Conservation (phyloP, 306 rosid genomes). For the Malus sieversii region DNA sequence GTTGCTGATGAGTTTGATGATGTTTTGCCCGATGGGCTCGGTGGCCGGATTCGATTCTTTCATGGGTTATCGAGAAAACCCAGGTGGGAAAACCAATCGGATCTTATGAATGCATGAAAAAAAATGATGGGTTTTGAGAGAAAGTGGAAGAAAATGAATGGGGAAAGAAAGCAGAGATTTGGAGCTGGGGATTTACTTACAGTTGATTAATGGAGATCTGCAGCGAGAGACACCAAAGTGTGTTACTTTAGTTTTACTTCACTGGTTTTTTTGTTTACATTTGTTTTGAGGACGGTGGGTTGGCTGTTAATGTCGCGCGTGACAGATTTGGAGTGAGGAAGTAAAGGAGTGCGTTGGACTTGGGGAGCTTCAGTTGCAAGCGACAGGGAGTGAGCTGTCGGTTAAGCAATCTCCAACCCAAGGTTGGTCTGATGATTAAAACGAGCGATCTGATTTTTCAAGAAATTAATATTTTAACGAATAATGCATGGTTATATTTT, state of each 20-base stretch:
- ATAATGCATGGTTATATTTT: accelerated
- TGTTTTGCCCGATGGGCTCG: slow-evolving; percentile 84
- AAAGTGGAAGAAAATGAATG: neutral
- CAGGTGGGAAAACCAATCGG: neutral
- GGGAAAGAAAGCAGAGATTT: neutral
- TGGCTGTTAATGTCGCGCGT: neutral
- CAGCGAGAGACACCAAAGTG: neutral
- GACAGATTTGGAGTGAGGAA: neutral
- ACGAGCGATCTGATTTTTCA: too few relatives aligned
- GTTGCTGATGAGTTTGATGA: slow-evolving; percentile 75
- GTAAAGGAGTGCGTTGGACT: neutral
- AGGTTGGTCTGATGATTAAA: too few relatives aligned
- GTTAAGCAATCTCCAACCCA: too few relatives aligned
- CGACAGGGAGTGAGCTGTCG: neutral
- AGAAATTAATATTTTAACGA: too few relatives aligned
- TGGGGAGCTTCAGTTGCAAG: neutral
- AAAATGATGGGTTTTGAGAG: neutral
- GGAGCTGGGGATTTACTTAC: neutral
- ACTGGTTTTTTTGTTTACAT: neutral
- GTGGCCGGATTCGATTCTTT: slow-evolving; percentile 46
- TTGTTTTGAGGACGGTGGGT: neutral
- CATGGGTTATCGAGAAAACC: slow-evolving; percentile 38
- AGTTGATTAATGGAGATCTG: neutral
- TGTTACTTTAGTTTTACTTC: neutral
- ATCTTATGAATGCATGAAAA: neutral